Percentiles rank a stretch among this genome's conserved stretches.
Conservation (phyloP, 345 rosid species). For the Acer yangbiense region DNA sequence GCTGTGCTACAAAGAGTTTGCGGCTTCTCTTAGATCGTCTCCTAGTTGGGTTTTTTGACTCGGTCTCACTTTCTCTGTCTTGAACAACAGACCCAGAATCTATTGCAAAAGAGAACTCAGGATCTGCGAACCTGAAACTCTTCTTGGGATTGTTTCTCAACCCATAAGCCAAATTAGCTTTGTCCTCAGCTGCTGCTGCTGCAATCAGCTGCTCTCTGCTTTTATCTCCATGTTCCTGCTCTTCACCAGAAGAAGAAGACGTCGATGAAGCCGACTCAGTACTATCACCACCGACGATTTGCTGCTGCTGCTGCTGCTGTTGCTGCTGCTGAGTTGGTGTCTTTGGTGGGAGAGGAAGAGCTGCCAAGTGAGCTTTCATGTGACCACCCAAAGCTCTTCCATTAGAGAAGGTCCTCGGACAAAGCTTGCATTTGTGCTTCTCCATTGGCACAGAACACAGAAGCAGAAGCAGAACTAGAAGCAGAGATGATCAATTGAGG, state of each 20-base stretch:
- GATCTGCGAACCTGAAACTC: constrained; percentile 69
- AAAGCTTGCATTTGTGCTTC: constrained; percentile 82
- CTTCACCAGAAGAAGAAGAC: constrained; percentile 54
- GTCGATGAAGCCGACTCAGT: constrained; percentile 41
- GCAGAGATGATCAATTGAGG: constrained; percentile 14
- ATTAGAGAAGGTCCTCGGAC: constrained; percentile 70
- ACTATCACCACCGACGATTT: constrained; percentile 10
- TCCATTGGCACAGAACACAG: constrained; percentile 46
- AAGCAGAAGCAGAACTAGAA: constrained; percentile 20
- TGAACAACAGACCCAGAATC: constrained; percentile 52
- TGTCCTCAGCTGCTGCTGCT: constrained; percentile 29
- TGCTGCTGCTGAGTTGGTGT: constrained; percentile 23
- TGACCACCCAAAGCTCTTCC: constrained; percentile 97
- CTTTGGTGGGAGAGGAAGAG: constrained; percentile 39
- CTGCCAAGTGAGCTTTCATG: constrained; percentile 88
- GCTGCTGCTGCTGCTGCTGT: too few species aligned
- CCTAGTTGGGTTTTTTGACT: constrained; percentile 63
- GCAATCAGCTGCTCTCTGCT: constrained; percentile 10
- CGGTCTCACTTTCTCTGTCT: constrained; percentile 77
- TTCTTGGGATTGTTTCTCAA: constrained; percentile 77
- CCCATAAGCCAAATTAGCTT: constrained; percentile 40
- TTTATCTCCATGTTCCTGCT: constrained; percentile 22
- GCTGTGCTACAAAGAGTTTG: constrained; percentile 17
- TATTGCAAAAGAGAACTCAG: constrained; percentile 50
- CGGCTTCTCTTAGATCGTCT: constrained; percentile 53